Evolutionary conservation across 495 filamentous ascomycete species (phyloP).

Genomic region (Astrothelium macrocarpum): DNA sequence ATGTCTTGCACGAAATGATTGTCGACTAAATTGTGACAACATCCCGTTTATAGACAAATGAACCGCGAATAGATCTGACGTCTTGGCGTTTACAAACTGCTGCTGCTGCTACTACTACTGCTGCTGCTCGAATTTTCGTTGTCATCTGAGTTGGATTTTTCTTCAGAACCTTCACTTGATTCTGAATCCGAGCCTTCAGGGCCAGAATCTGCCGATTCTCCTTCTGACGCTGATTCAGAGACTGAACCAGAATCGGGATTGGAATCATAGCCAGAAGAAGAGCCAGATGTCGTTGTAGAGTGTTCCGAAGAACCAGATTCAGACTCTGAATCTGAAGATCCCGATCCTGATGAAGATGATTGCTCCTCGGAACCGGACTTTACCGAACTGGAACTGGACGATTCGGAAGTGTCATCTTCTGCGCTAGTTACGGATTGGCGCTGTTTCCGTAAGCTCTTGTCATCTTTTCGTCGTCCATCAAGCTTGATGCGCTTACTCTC

Average conservation of each 20-base stretch:
- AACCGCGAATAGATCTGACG: too few relatives aligned
- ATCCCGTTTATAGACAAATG: neutral
- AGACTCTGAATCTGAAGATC: neutral
- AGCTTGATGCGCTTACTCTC: neutral
- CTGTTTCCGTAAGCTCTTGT: neutral
- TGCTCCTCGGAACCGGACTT: neutral
- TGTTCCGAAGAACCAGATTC: conserved; percentile 10
- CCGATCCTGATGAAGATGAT: neutral
- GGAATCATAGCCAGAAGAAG: neutral
- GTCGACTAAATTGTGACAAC: neutral
- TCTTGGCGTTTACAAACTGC: too few relatives aligned
- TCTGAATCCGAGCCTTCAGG: neutral
- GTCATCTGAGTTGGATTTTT: neutral
- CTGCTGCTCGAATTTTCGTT: conserved; percentile 8
- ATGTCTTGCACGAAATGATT: neutral
- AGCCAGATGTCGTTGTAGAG: neutral
- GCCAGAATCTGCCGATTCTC: neutral
- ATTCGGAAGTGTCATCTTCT: neutral
- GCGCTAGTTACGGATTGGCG: neutral
- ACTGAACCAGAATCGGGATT: neutral
- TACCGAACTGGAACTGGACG: neutral
- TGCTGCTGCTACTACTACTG: conserved; percentile 8
- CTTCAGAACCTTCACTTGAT: neutral
- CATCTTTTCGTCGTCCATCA: neutral
- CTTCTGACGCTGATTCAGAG: neutral